Base-by-base conservation (phyloP, 139 green algal genomes). In the Micractinium sp. region DNA sequence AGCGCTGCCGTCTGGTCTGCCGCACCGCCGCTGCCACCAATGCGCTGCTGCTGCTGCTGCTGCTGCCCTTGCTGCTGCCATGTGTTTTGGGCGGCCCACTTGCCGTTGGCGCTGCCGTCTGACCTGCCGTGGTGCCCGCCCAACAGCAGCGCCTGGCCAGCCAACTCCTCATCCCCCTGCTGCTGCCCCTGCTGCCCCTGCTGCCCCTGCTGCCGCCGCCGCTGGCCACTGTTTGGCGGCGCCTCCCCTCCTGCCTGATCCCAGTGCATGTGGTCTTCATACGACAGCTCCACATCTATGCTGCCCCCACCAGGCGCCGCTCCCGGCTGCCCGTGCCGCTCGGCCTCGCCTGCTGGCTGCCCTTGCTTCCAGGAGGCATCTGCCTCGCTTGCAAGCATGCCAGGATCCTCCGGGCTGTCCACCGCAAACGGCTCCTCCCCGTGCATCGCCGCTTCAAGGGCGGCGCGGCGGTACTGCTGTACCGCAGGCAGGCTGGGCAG, bases 231-330 rank as follows among this genome's bases (percentile, higher is more conserved):
- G 35, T 16, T 61, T 18, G 76, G 19, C 36, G 76, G 2, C 76
- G 15, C 36, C 47, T 56, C 47, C 47, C 47, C 47, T 56, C 47
- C 47, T 56, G 47, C 47, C 47, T 56, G n/a, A 20, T 16, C 47
- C 27, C 7, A 31, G 36, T n/a, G 36, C 82, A 47, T 14, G 85
- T 85, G 86, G 76, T 89, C 86, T 23, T 89, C 86, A 47, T 33
- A 82, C 0, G 60, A 74, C 33, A 89, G 35, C 61, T 89, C 86
- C 60, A 89, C 69, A 33, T 89, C 86, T 15, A 88, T 2, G 69
- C 84, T 82, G 5, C 47, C 47, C 47, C 47, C 47, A 56, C 47
- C 47, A 9, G 84, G 41, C 19, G 63, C 60, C 20, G 63, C 74
- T 12, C 13, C 71, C 18, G 71, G 74, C 33, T 47, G 47, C 71